phyloP scores from a whole-genome alignment of 106 monocot species.

The Dendrobium huoshanense region DNA sequence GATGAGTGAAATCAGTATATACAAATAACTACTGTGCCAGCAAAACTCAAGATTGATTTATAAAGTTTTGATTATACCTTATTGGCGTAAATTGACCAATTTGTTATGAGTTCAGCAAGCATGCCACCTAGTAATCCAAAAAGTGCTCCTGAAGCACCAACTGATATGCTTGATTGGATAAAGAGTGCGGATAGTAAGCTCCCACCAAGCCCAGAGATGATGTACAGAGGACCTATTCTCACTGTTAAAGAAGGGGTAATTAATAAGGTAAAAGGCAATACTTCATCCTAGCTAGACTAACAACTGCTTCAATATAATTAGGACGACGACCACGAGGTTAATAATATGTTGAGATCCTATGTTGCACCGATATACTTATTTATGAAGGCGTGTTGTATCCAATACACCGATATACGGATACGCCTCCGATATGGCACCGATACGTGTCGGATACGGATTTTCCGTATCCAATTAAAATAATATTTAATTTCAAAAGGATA shows the following conservation, averaged over 20 bases:
- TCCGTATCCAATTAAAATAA: no score
- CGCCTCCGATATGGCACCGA: no score
- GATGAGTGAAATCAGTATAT: not conserved
- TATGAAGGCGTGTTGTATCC: no score
- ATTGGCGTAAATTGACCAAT: slow-evolving; percentile 94
- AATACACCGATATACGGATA: no score
- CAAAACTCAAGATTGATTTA: not conserved
- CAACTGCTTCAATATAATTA: no score
- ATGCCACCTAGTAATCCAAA: slow-evolving; percentile 88
- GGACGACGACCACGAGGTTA: no score
- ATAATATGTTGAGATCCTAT: no score
- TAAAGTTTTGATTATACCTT: slow-evolving; percentile 41
- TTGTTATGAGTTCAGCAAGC: slow-evolving; percentile 96
- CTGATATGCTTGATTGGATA: slow-evolving; percentile 55
- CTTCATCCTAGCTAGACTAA: no score
- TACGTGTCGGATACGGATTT: no score
- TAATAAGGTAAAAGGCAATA: not conserved
- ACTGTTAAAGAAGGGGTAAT: slow-evolving; percentile 27
- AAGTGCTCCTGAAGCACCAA: slow-evolving; percentile 94
- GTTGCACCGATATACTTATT: no score
- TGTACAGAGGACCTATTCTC: slow-evolving; percentile 75
- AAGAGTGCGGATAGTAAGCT: slow-evolving; percentile 83
- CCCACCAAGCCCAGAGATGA: slow-evolving; percentile 82
- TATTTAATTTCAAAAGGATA: no score
- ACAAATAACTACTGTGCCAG: not conserved